Conservation (phyloP, 1,139 yeast genomes). For the Blastobotrys malaysiensis region DNA sequence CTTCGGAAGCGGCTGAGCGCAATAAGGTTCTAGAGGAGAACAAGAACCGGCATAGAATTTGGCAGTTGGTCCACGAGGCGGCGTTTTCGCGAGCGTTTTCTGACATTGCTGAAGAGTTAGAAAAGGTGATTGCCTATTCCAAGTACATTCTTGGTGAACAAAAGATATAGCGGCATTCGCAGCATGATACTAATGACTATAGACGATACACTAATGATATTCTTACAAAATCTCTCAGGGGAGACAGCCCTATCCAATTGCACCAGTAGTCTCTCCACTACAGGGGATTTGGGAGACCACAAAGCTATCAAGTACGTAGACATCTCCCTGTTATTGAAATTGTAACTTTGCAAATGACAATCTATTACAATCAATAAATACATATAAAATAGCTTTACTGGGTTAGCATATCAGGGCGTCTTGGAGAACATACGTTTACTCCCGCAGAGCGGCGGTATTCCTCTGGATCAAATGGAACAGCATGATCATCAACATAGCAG, state of each 20-base stretch:
- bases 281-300: too few species aligned
- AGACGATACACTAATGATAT: too few species aligned
- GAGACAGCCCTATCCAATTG: too few species aligned
- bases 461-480: constrained; percentile 52
- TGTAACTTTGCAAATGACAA: too few species aligned
- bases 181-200: background rate
- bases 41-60: constrained; percentile 18
- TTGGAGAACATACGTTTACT: background rate
- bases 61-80: constrained; percentile 47
- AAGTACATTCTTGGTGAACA: constrained; percentile 45
- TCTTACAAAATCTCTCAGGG: too few species aligned
- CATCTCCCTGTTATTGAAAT: too few species aligned
- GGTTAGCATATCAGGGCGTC: too few species aligned
- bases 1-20: constrained; percentile 3
- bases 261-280: too few species aligned
- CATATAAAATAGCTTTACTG: too few species aligned
- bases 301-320: too few species aligned
- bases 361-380: too few species aligned
- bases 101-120: constrained; percentile 41
- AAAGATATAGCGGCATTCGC: too few species aligned
- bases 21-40: constrained; percentile 5
- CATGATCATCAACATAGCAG: constrained; percentile 64
- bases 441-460: constrained; percentile 11
- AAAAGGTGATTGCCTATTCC: constrained; percentile 35
- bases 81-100: constrained; percentile 47